Conservation (phyloP, 2,329 filamentous ascomycete species). For the Penicillium sp. region DNA sequence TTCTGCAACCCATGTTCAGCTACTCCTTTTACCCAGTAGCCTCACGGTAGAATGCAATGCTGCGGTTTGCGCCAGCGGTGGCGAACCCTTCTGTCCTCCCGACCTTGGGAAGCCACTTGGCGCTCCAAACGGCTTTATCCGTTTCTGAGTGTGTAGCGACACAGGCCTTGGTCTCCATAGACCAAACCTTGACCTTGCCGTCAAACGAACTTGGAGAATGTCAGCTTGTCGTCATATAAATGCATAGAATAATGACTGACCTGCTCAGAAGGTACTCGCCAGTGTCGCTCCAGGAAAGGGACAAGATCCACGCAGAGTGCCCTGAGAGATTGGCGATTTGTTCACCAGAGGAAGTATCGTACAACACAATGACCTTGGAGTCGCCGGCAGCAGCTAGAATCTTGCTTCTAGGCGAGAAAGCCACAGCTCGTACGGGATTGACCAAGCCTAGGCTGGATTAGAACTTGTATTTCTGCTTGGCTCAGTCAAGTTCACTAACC, state of each 20-base stretch:
- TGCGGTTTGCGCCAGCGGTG: conserved; percentile 66
- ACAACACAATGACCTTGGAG: conserved; percentile 76
- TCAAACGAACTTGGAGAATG: conserved; percentile 59
- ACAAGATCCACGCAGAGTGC: conserved; percentile 79
- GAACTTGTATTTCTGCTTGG: neutral
- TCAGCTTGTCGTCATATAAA: conserved; percentile 8
- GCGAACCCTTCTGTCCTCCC: conserved; percentile 60
- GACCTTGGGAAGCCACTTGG: conserved; percentile 71
- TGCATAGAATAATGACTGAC: conserved; percentile 31
- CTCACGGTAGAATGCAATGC: conserved; percentile 74
- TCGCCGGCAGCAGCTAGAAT: conserved; percentile 85
- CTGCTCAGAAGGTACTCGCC: conserved; percentile 86
- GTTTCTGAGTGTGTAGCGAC: conserved; percentile 91
- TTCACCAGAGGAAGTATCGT: conserved; percentile 85
- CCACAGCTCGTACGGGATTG: conserved; percentile 73
- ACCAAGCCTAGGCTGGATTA: conserved; percentile 57
- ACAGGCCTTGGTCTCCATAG: conserved; percentile 69
- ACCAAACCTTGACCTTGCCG: conserved; percentile 94
- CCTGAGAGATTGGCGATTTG: conserved; percentile 77
- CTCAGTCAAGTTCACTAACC: conserved; percentile 43
- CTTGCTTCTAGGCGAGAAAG: conserved; percentile 78
- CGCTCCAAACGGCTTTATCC: conserved; percentile 73
- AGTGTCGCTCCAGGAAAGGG: conserved; percentile 83
- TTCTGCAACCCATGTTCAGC: neutral
- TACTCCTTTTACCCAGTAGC: conserved; percentile 52